Percentiles rank a stretch among this genome's conserved stretches.
These are phyloP conservation scores for Tuctoria greenei DNA, from an alignment of 176 grass and related monocot species.

Conservation along the genomic window DNA sequence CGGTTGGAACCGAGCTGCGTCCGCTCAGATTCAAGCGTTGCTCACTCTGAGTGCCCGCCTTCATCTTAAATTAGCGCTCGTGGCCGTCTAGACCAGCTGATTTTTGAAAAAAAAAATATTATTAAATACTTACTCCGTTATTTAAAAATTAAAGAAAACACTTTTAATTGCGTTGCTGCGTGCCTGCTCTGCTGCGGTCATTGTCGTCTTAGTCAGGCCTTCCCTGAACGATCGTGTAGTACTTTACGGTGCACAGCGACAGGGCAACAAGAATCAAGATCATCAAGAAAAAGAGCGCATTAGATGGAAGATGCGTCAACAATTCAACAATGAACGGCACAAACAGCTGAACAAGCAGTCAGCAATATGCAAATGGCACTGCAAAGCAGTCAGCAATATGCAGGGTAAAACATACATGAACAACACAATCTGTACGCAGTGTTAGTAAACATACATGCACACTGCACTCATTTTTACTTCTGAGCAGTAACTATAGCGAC, in stretches of 20 bases:
- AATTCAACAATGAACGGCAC: not conserved
- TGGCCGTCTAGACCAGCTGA: too few species aligned
- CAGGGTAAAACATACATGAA: not conserved
- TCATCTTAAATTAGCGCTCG: too few species aligned
- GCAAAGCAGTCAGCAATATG: constrained; percentile 8
- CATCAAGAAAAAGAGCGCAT: not conserved
- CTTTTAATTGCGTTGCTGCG: too few species aligned
- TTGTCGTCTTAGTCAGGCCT: not conserved
- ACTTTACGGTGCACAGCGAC: not conserved
- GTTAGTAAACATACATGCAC: constrained; percentile 17
- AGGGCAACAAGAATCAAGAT: not conserved
- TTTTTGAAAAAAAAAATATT: too few species aligned
- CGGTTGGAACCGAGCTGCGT: too few species aligned
- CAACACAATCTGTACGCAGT: not conserved
- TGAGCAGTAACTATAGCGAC: not conserved
- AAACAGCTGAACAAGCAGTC: constrained; percentile 19
- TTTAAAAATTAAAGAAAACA: too few species aligned
- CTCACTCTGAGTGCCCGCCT: too few species aligned
- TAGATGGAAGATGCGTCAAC: not conserved
- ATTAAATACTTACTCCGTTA: too few species aligned
- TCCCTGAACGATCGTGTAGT: not conserved
- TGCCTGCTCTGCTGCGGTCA: too few species aligned
- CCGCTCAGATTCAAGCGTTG: too few species aligned
- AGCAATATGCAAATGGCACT: constrained; percentile 4
- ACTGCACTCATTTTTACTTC: constrained; percentile 20